Conservation (phyloP, 805 yeast species). For the Yarrowia keelungensis region DNA sequence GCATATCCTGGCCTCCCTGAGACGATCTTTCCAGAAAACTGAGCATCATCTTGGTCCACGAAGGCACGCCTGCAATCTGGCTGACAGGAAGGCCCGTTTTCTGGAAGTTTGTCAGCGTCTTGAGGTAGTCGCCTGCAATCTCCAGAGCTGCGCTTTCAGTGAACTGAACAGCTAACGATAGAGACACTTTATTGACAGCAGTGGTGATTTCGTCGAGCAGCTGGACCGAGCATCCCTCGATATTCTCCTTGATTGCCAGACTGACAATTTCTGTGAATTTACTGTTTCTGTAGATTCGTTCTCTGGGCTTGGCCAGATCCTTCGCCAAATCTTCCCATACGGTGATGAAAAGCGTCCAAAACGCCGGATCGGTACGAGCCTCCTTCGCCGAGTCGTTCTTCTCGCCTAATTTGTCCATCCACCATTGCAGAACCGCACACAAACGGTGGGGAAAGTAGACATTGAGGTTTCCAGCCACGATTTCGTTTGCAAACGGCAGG, state of each 20-base stretch:
- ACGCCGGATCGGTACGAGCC: constrained; percentile 22
- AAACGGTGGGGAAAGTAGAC: constrained; percentile 47
- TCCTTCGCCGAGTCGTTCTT: constrained; percentile 41
- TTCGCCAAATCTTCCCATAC: constrained; percentile 20
- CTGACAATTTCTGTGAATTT: constrained; percentile 26
- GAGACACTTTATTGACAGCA: constrained; percentile 25
- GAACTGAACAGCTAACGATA: constrained; percentile 16
- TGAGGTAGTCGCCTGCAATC: constrained; percentile 13
- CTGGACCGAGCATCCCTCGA: constrained; percentile 17
- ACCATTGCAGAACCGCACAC: constrained; percentile 49
- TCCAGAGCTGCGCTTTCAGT: constrained; percentile 17
- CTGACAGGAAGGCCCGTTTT: constrained; percentile 3
- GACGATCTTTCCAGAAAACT: constrained; percentile 17
- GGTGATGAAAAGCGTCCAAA: constrained; percentile 27
- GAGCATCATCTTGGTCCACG: constrained; percentile 21
- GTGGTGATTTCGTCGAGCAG: constrained; percentile 19
- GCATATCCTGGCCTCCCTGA: constrained; percentile 22
- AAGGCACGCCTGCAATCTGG: constrained; percentile 10
- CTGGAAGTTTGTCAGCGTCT: constrained; percentile 21
- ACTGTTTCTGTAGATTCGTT: constrained; percentile 29
- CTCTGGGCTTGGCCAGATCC: constrained; percentile 37
- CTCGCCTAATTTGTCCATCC: constrained; percentile 45
- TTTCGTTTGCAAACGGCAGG: constrained; percentile 42
- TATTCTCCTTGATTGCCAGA: constrained; percentile 9
- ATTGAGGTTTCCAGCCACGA: constrained; percentile 41